Conservation (phyloP, 2,329 filamentous ascomycete genomes). For the Ceratocystis eucalypticola region DNA sequence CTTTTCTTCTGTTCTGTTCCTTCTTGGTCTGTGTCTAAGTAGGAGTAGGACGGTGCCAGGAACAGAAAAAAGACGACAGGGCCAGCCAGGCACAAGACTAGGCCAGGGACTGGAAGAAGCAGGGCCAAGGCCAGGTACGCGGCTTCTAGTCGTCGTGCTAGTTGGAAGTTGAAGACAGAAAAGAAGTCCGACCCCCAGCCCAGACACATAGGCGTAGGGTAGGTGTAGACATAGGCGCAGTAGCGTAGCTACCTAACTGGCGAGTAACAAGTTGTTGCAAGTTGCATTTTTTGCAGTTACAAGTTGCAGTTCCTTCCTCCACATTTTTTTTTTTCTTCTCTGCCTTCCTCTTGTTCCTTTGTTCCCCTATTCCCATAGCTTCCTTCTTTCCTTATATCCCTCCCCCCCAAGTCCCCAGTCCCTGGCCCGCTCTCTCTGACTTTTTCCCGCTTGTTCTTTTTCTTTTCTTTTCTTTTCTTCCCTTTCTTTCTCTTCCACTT, state of each 20-base stretch:
- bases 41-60: not conserved
- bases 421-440: slow-evolving; percentile 24
- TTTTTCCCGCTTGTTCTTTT: slow-evolving; percentile 26
- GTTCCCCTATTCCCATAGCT: slow-evolving; percentile 9
- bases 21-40: not conserved
- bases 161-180: not conserved
- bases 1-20: not conserved
- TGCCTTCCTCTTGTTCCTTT: not conserved
- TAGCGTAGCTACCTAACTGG: not conserved
- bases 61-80: not conserved
- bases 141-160: not conserved
- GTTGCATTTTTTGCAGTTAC: not conserved
- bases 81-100: slow-evolving; percentile 2
- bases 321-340: not conserved
- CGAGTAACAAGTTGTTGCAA: not conserved
- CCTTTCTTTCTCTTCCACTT: slow-evolving; percentile 24
- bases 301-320: not conserved
- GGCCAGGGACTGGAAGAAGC: not conserved
- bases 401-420: slow-evolving; percentile 18
- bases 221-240: not conserved
- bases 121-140: slow-evolving; percentile 2
- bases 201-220: not conserved
- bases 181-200: not conserved
- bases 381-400: not conserved
- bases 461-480: slow-evolving; percentile 26